Base-by-base conservation (phyloP, 2,329 filamentous ascomycete genomes). In the Colletotrichum sp. region DNA sequence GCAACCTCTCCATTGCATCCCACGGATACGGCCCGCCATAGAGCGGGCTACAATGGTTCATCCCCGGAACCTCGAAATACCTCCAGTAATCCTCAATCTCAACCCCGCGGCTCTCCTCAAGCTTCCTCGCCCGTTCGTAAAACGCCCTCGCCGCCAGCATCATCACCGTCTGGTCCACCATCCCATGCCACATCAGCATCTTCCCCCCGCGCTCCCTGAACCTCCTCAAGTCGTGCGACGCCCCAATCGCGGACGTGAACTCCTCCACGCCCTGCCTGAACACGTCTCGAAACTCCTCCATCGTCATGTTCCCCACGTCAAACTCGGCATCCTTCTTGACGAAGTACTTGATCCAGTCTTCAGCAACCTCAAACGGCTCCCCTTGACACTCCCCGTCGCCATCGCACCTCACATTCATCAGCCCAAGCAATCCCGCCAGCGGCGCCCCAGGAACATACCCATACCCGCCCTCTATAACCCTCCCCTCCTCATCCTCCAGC, bases 21-120 rank as follows among this genome's bases (percentile, higher is more conserved):
- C 44, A 66, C 12, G 69, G 61, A 8, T 61, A 72, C 32, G 69
- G 69, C 57, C 39, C 49, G 16, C 69, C 25, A 5, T 30, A 8
- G 25, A 67, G 15, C n/a, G 69, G 57, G 6, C 16, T 25, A 69
- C 90, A 91, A 79, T 91, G 89, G 15, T 82, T 83, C 83, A 90
- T 86, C 2, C 89, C 89, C 4, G 88, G 88, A 6, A 90, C 85
- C 12, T 84, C 80, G 78, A 90, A 91, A 78, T 89, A 84, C 62
- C 69, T 34, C 69, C 69, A 72, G 8, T 67, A 72, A 2, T 25
- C 32, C 13, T 32, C 62, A 4, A 34, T 49, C 1, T 44, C 49
- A 1, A 67, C 30, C 19, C 69, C 69, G 2, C 69, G 22, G 1
- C 12, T 8, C 25, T 29, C 5, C 6, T 72, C 69, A 8, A 72